Evolutionary conservation across 2,329 filamentous ascomycete genomes (phyloP), one percentile per base, ranked within the genome.

Genomic region (Emmonsia crescens): DNA sequence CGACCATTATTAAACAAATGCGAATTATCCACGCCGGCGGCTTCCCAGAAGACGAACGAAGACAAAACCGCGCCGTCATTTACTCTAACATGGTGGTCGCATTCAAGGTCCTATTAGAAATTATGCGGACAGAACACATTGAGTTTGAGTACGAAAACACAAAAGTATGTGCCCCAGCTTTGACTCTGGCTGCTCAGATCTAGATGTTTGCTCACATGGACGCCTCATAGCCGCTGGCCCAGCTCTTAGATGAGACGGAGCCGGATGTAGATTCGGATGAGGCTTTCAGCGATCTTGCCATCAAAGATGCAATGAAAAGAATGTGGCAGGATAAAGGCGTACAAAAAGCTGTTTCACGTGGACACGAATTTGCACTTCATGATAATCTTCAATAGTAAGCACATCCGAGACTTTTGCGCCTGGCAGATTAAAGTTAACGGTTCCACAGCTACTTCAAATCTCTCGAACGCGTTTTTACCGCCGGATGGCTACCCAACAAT

Each of bases 1-100:
- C 93, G 9, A 97, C 93, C 1, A 92, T 97, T 63, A 84, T 97
- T 67, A 97, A 97, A 80, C 93, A 97, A 81, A 97, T 99, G 94
- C 93, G 93, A 75, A 86, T 99, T 76, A 96, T 99, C 69, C 94
- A 97, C 75, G 86, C 91, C 16, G 87, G 91, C 75, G 93, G 94
- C 58, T 97, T 97, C 78, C 90, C 86, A 71, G 89, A 89, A 70
- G 86, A 85, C 66, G 94, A 97, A 75, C 89, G 91, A 75, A 85
- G 95, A 66, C 91, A 96, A 80, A 96, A 91, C 83, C 91, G 94
- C 69, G 89, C 91, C 19, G 92, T 96, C 70, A 92, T 97, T 67
- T 97, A 96, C 77, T 92, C 88, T 76, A 99, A 99, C 75, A 83
- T 97, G 66, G 81, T 96, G 59, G 89, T 96, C 68, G 93, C 93